Conservation (phyloP, 1,139 yeast species). For the Diutina rugosa region DNA sequence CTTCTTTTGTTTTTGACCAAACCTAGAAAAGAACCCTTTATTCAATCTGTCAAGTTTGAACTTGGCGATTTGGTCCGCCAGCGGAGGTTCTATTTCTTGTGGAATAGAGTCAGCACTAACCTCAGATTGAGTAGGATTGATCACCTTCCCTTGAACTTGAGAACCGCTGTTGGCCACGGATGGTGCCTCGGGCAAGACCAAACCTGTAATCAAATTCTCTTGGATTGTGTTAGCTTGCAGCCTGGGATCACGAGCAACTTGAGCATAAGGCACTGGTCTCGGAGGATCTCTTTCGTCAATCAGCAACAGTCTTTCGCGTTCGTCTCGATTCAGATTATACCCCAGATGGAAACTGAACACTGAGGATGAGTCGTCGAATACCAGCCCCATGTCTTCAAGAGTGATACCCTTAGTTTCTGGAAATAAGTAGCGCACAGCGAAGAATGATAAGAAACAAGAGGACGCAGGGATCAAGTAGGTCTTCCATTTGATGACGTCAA, state of each 20-base stretch:
- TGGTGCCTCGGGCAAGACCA: not conserved
- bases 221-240: not conserved
- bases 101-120: not conserved
- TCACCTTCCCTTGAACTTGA: not conserved
- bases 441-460: slow-evolving; percentile 57
- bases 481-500: slow-evolving; percentile 67
- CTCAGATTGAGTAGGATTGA: not conserved
- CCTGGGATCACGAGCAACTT: not conserved
- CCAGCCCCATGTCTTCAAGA: slow-evolving; percentile 71
- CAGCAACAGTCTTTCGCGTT: not conserved
- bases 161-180: not conserved
- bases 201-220: not conserved
- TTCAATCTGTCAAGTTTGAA: not conserved
- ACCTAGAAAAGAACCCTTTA: not conserved
- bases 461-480: slow-evolving; percentile 72
- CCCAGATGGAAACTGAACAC: slow-evolving; percentile 3
- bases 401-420: slow-evolving; percentile 90
- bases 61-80: not conserved
- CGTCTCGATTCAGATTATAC: not conserved
- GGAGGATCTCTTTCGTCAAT: not conserved
- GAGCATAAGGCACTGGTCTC: not conserved
- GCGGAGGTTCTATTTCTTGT: not conserved
- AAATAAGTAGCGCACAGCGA: slow-evolving; percentile 55
- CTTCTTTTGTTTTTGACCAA: not conserved
- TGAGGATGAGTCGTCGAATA: slow-evolving; percentile 13